phyloP scores from a whole-genome alignment of 768 basidiomycete species.

The Lactifluus subvellereus region DNA sequence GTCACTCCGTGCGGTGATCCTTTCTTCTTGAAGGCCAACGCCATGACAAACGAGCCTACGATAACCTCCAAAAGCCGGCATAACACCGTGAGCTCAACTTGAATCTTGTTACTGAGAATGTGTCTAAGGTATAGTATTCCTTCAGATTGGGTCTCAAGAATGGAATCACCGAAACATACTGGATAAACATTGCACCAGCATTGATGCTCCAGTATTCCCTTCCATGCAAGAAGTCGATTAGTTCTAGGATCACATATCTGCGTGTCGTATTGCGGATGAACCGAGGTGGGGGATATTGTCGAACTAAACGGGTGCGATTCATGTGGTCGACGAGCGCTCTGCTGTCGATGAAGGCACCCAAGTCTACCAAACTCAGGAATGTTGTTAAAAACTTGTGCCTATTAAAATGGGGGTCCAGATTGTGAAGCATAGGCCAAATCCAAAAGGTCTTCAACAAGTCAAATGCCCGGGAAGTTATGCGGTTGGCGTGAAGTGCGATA shows the following conservation, averaged over 20 bases:
- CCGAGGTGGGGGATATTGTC: neutral
- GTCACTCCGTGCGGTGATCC: slow-evolving; percentile 1
- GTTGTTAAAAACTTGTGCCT: slow-evolving; percentile 1
- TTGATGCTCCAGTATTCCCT: neutral
- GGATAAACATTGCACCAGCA: slow-evolving; percentile 7
- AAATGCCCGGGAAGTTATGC: slow-evolving; percentile 1
- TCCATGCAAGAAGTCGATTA: slow-evolving; percentile 10
- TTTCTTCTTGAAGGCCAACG: neutral
- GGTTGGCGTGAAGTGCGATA: neutral
- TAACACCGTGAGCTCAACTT: slow-evolving; percentile 7
- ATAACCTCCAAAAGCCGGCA: slow-evolving; percentile 19
- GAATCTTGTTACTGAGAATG: slow-evolving; percentile 4
- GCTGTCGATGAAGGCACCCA: slow-evolving; percentile 20
- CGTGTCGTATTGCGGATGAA: neutral
- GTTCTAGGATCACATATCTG: slow-evolving; percentile 3
- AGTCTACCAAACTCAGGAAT: slow-evolving; percentile 15
- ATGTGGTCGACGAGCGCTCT: slow-evolving; percentile 8
- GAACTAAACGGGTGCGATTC: slow-evolving; percentile 1
- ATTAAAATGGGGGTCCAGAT: neutral
- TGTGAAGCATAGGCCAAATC: slow-evolving; percentile 12
- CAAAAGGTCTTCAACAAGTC: slow-evolving; percentile 6
- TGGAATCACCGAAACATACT: neutral
- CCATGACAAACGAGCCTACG: slow-evolving; percentile 10
- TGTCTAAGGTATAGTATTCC: neutral
- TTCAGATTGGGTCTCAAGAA: neutral